Evolutionary conservation across 352 stramenopile species (phyloP).

Genomic region (Pythium phragmiticola): DNA sequence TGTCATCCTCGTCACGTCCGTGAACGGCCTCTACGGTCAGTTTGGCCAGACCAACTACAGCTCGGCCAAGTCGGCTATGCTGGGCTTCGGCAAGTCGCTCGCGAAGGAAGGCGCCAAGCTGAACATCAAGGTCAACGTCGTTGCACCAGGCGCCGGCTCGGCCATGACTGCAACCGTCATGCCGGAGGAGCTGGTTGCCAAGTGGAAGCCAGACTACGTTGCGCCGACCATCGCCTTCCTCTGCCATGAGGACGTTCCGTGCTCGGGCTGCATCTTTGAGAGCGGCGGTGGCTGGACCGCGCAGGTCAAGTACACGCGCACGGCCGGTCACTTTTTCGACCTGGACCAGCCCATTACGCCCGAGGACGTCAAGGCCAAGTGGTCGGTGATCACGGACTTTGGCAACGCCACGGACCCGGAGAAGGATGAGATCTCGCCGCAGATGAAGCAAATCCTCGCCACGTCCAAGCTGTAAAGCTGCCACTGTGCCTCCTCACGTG

Average conservation of each 20-base stretch:
- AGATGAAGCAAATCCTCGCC: conserved; percentile 77
- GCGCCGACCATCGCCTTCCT: conserved; percentile 85
- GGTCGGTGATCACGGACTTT: conserved; percentile 77
- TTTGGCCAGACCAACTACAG: conserved; percentile 92
- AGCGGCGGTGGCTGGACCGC: conserved; percentile 81
- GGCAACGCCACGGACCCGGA: conserved; percentile 71
- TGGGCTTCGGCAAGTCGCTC: conserved; percentile 91
- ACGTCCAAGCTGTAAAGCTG: conserved; percentile 60
- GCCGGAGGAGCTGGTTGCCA: conserved; percentile 75
- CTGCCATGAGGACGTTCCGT: conserved; percentile 78
- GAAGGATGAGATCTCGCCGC: conserved; percentile 67
- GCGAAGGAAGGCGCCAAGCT: conserved; percentile 76
- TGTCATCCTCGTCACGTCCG: conserved; percentile 85
- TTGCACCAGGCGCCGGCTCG: conserved; percentile 81
- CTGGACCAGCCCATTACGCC: conserved; percentile 70
- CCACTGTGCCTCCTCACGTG: no score
- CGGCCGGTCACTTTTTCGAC: conserved; percentile 67
- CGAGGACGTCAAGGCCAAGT: conserved; percentile 77
- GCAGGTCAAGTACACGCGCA: conserved; percentile 82
- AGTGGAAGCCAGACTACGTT: conserved; percentile 89
- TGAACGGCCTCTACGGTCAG: conserved; percentile 89
- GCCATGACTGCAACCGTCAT: conserved; percentile 88
- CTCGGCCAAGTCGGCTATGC: conserved; percentile 90
- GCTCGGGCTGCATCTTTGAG: conserved; percentile 80
- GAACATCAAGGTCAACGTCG: conserved; percentile 90